Percentiles rank a stretch among this genome's conserved stretches.
Evolutionary conservation across 2,329 filamentous ascomycete genomes (phyloP).

Genomic region (Verticillium klebahnii): DNA sequence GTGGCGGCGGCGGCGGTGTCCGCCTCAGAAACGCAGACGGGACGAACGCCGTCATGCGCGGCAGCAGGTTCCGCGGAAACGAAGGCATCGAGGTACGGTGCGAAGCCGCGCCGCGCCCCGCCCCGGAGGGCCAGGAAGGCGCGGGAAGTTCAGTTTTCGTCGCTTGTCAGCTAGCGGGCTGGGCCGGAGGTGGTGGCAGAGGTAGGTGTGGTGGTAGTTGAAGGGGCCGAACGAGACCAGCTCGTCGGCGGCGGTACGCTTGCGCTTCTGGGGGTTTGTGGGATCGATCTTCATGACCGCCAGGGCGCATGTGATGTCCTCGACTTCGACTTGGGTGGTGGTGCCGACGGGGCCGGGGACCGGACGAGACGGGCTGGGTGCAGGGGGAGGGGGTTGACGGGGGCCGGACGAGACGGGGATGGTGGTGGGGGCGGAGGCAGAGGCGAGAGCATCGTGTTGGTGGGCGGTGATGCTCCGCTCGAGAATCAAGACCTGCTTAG

Average conservation of each 20-base stretch:
- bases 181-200: too few species aligned
- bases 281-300: background rate
- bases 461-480: background rate
- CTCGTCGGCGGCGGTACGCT: background rate
- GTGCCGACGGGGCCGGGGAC: too few species aligned
- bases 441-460: background rate
- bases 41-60: background rate
- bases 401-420: too few species aligned
- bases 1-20: too few species aligned
- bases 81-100: background rate
- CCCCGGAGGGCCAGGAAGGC: background rate
- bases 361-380: too few species aligned
- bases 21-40: background rate
- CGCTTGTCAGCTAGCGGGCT: background rate
- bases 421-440: background rate
- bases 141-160: background rate
- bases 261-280: background rate
- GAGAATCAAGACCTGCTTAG: background rate
- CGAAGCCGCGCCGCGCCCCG: background rate
- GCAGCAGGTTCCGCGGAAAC: background rate
- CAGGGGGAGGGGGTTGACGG: background rate
- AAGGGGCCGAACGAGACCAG: too few species aligned
- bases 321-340: background rate
- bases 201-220: too few species aligned
- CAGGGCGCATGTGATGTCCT: background rate